Conservation (phyloP, 177 flowering plant genomes). For the Vitis hybrid region DNA sequence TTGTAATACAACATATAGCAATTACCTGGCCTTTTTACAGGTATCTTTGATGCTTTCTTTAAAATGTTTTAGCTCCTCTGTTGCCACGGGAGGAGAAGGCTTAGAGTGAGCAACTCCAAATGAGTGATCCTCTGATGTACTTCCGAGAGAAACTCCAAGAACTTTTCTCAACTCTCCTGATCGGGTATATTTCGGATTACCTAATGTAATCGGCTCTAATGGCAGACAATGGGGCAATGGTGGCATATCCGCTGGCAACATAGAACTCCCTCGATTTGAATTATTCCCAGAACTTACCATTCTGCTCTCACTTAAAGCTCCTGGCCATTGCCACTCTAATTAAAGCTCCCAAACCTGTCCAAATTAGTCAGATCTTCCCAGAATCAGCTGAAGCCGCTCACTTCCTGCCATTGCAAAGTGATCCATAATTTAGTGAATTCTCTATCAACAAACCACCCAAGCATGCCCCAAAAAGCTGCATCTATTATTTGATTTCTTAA, state of each 20-base stretch:
- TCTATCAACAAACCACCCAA: neutral
- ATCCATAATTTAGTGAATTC: neutral
- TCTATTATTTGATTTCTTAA: neutral
- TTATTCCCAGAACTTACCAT: conserved; percentile 32
- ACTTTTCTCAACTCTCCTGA: conserved; percentile 43
- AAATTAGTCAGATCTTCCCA: conserved; percentile 1
- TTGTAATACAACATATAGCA: neutral
- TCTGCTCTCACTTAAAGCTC: conserved; percentile 7
- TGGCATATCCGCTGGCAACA: conserved; percentile 28
- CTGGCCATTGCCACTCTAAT: neutral
- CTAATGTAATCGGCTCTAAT: conserved; percentile 42
- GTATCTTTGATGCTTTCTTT: conserved; percentile 51
- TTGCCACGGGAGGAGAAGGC: conserved; percentile 37
- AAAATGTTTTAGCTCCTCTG: conserved; percentile 61
- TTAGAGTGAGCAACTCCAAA: conserved; percentile 42
- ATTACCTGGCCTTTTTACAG: conserved; percentile 41
- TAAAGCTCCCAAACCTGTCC: conserved; percentile 22
- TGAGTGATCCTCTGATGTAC: conserved; percentile 34
- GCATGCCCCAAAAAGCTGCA: neutral
- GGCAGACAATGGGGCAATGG: conserved; percentile 39
- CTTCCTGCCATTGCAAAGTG: neutral
- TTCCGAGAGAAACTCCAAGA: conserved; percentile 34
- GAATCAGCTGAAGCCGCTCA: neutral
- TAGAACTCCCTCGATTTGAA: conserved; percentile 22
- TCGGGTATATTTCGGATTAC: conserved; percentile 35